A percentile compares a stretch with the other conserved stretches of the same genome.
Evolutionary conservation across 371 early-diverging fungal genomes (phyloP).

Genomic region (Nematocida minor): DNA sequence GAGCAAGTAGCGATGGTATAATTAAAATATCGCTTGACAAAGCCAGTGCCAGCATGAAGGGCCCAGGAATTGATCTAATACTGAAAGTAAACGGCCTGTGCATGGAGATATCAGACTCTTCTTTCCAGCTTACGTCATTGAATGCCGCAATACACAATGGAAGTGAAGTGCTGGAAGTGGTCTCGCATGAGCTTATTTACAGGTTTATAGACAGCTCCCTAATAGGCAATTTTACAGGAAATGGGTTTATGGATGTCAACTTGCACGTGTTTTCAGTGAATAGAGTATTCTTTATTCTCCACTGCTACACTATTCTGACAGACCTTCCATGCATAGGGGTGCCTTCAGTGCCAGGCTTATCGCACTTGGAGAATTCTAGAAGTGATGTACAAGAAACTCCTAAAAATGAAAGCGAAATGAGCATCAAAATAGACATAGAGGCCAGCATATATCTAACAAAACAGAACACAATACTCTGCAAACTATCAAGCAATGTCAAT

Average conservation of each 20-base stretch:
- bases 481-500: neutral
- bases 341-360: neutral
- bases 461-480: neutral
- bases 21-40: too few relatives aligned
- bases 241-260: neutral
- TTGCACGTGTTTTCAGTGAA: slow-evolving; percentile 22
- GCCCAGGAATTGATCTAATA: too few relatives aligned
- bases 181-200: neutral
- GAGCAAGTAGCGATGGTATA: too few relatives aligned
- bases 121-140: neutral
- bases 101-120: too few relatives aligned
- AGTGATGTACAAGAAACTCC: neutral
- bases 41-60: too few relatives aligned
- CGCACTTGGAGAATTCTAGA: neutral
- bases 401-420: neutral
- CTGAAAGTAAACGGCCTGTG: too few relatives aligned
- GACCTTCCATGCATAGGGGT: neutral
- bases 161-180: neutral
- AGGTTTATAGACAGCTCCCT: neutral
- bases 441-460: neutral
- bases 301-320: slow-evolving; percentile 2
- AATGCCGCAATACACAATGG: neutral
- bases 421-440: neutral
- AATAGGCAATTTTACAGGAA: neutral
- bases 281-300: slow-evolving; percentile 34